Evolutionary conservation across 2,329 filamentous ascomycete genomes (phyloP).

Genomic region (Keithomyces neogunnii): DNA sequence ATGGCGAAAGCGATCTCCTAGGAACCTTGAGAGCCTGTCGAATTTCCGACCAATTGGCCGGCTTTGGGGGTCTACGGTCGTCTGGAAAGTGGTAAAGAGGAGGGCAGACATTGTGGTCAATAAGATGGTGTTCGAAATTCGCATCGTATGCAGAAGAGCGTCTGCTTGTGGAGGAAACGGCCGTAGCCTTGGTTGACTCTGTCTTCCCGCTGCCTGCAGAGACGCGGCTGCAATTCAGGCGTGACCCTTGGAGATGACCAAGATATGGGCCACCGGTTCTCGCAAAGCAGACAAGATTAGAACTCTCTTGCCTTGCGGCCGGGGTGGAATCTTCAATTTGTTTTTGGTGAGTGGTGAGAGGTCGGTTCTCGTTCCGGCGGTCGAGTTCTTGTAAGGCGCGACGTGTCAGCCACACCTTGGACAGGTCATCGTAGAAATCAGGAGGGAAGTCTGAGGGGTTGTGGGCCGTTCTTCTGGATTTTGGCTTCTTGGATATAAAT

Average conservation of each 20-base stretch:
- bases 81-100: background rate
- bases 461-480: too few species aligned
- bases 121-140: conserved; percentile 1
- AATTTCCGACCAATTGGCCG: background rate
- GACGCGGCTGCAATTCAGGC: background rate
- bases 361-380: background rate
- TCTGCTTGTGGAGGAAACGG: background rate
- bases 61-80: background rate
- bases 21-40: conserved; percentile 1
- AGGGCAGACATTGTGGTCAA: conserved; percentile 2
- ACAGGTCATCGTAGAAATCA: conserved; percentile 3
- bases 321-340: too few species aligned
- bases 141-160: conserved; percentile 5
- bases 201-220: background rate
- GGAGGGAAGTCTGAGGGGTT: background rate
- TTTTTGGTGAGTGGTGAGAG: too few species aligned
- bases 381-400: conserved; percentile 2
- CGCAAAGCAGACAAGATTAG: background rate
- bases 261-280: conserved; percentile 2
- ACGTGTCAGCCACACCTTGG: background rate
- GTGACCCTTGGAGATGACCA: background rate
- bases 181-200: background rate
- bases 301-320: too few species aligned
- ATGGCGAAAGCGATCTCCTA: too few species aligned
- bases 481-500: too few species aligned